Base-by-base conservation (phyloP, 2,329 filamentous ascomycete genomes). In the Lasiodiplodia hormozganensis region DNA sequence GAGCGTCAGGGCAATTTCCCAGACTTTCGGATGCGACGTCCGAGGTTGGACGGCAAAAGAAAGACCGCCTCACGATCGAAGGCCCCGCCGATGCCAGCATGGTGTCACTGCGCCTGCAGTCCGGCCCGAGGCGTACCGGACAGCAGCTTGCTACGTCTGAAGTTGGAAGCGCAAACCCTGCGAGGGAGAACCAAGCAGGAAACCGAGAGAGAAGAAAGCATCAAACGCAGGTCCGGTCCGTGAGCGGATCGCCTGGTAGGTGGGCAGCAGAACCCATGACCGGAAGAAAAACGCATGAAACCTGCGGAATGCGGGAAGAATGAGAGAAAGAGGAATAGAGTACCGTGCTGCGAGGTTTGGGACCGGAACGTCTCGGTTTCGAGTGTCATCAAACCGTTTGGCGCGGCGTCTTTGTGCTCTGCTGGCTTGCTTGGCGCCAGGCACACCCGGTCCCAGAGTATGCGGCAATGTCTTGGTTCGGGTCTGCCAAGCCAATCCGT, bases 1-100 rank as follows among this genome's bases (percentile, higher is more conserved):
- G 31, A 34, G 31, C 31, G 31, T 10, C 31, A 21, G n/a, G n/a
- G 43, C 21, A 47, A 56, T 34, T 47, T 47, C 43, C 57, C 57
- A 60, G 23, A 60, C 23, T 25, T 28, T 21, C 14, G 14, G 47
- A 47, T 60, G 34, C 57, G 57, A 60, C 57, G 57, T 60, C 16
- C 21, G 23, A 60, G 18, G 57, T 60, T 60, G 23, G 4, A 21
- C n/a, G 3, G 43, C 43, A 47, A 4, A 47, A 43, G 40, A 18
- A n/a, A 43, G 14, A 43, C 14, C 14, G 40, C 40, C 6, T 43
- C 40, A 49, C 40, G 57, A 31, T 34, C 23, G 38, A 62, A 31
- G 23, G 43, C 40, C 4, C n/a, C 40, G 16, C 43, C 43, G 8
- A 47, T 47, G 43, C 18, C 43, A 21, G 18, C 18, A 21, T 47